Evolutionary conservation across 202 grass and related monocot species (phyloP), one percentile per base, ranked within the genome.

Genomic region (Bolboschoenoplectus hybrid): DNA sequence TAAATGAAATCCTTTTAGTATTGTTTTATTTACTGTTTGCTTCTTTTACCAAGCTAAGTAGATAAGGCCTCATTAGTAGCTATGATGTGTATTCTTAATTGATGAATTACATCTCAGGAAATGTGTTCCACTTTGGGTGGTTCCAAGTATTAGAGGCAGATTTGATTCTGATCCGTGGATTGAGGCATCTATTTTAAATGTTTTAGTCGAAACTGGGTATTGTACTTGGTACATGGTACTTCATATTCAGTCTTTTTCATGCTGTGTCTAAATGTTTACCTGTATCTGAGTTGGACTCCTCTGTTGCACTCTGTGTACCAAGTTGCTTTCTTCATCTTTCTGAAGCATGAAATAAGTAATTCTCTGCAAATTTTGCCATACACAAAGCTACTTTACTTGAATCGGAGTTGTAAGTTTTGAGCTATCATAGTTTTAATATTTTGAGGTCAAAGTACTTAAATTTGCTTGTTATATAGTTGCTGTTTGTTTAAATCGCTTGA

Each of bases 221-320:
- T 26, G 41, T 73, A 73, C 69, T 26, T 16, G 7, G 5, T 67
- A 69, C 67, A 69, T 49, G 69, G 17, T 49, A 26, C 44, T 49
- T 74, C 46, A 32, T 74, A 50, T 51, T 74, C 51, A 19, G 52
- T 76, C 52, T 14, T 56, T 79, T 79, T 58, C 52, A 17, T 79
- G 53, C 74, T 79, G 44, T 45, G 45, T 51, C 26, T 34, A 49
- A 70, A 57, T 78, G 51, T 57, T 79, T 53, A 55, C 49, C 26
- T 38, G 12, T 38, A 1, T 76, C 26, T 76, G 35, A 58, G 34
- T 19, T 58, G 51, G 13, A 39, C 32, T 77, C 34, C 12, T 56
- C 51, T 58, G 34, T 71, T 39, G 35, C 34, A 47, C 20, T 45
- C 39, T 53, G 9, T 53, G 3, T 51, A 57, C 10, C 35, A 57